Evolutionary conservation across 352 stramenopile species (phyloP).

Genomic region (Proteromonas lacertae): DNA sequence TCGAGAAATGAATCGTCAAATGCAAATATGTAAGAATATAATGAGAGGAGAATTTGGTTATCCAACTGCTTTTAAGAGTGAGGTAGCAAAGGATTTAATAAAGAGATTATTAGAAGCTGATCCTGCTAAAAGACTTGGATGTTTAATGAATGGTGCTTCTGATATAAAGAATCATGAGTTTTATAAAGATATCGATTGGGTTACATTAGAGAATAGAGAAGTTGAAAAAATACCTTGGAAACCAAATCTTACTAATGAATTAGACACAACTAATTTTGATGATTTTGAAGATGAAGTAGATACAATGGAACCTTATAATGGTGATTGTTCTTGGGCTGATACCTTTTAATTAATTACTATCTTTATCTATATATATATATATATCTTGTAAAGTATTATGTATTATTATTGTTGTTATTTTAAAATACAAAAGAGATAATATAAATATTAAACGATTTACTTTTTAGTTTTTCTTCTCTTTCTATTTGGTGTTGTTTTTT

Average conservation of each 20-base stretch:
- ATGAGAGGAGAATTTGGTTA: slow-evolving; percentile 24
- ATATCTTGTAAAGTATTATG: too few species aligned
- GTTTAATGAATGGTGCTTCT: slow-evolving; percentile 5
- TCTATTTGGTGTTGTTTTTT: too few species aligned
- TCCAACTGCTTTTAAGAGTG: too few species aligned
- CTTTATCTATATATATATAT: too few species aligned
- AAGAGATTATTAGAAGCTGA: slow-evolving; percentile 26
- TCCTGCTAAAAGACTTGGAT: slow-evolving; percentile 22
- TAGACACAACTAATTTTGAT: slow-evolving; percentile 37
- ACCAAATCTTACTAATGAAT: slow-evolving; percentile 28
- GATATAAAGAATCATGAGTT: slow-evolving; percentile 27
- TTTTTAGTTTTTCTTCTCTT: too few species aligned
- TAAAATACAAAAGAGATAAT: too few species aligned
- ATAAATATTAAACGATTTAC: too few species aligned
- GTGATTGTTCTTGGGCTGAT: too few species aligned
- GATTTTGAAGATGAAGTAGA: slow-evolving; percentile 25
- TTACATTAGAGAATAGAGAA: slow-evolving; percentile 22
- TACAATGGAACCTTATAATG: too few species aligned
- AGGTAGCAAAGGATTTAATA: slow-evolving; percentile 24
- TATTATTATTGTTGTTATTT: too few species aligned
- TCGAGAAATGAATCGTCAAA: slow-evolving; percentile 18
- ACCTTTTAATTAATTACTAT: too few species aligned
- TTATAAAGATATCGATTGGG: slow-evolving; percentile 38
- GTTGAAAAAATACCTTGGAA: slow-evolving; percentile 31
- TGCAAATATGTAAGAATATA: slow-evolving; percentile 45